A percentile compares a stretch with the other conserved stretches of the same genome.
Conservation (phyloP, 306 rosid species). For the Luffa aegyptiaca region DNA sequence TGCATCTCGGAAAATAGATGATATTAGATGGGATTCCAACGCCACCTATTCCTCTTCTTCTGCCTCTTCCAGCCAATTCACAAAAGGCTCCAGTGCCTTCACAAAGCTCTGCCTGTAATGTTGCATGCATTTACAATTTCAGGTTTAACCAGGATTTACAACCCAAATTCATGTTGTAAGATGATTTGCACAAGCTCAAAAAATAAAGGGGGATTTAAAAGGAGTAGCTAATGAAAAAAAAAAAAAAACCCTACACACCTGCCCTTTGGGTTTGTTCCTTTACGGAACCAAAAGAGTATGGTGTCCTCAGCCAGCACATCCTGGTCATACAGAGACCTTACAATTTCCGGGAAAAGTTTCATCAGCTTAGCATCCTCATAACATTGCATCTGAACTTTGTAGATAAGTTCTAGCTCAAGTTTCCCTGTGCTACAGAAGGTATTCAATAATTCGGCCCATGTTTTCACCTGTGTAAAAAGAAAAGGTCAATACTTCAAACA, state of each 20-base stretch:
- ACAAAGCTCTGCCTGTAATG: slow-evolving; percentile 92
- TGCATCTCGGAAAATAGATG: not conserved
- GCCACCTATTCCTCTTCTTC: slow-evolving; percentile 73
- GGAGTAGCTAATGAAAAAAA: too few species aligned
- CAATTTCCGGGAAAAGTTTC: slow-evolving; percentile 89
- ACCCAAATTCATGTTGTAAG: too few species aligned
- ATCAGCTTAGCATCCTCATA: slow-evolving; percentile 99
- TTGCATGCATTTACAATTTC: slow-evolving; percentile 1
- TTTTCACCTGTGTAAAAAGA: slow-evolving; percentile 49
- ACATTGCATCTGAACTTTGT: slow-evolving; percentile 99
- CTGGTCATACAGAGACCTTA: slow-evolving; percentile 88
- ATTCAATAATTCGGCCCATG: slow-evolving; percentile 86
- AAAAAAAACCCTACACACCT: slow-evolving; percentile 26
- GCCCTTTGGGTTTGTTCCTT: slow-evolving; percentile 91
- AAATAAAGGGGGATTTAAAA: too few species aligned
- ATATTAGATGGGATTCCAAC: not conserved
- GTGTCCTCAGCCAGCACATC: slow-evolving; percentile 98
- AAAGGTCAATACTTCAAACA: not conserved
- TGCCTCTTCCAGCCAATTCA: slow-evolving; percentile 99
- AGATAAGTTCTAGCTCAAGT: slow-evolving; percentile 92
- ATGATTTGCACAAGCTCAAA: too few species aligned
- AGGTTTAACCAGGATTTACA: not conserved
- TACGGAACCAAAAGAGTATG: slow-evolving; percentile 87
- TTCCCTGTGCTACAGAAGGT: slow-evolving; percentile 87
- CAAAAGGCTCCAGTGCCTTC: slow-evolving; percentile 90